phyloP scores from a whole-genome alignment of 139 green algal species.

The Ettlia oleoabundans region DNA sequence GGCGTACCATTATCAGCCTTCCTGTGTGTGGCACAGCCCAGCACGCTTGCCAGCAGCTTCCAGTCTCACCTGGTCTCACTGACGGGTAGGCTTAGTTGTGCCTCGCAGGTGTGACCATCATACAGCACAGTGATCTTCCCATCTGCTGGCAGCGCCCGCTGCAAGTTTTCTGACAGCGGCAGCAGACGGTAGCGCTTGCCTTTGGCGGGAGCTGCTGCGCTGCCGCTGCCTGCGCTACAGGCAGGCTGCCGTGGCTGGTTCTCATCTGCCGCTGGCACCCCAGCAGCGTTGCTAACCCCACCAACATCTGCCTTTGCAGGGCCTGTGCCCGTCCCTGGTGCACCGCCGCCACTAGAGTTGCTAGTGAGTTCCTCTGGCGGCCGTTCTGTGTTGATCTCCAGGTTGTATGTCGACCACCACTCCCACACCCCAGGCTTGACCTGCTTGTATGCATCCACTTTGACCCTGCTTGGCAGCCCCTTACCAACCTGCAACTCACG shows the following conservation, averaged over 20 bases:
- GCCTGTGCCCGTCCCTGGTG: not conserved
- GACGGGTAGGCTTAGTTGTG: constrained; percentile 43
- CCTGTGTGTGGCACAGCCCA: too few species aligned
- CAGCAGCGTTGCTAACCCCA: not conserved
- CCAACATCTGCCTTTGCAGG: not conserved
- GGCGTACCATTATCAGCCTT: too few species aligned
- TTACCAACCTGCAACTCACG: not conserved
- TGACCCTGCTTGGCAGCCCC: constrained; percentile 9
- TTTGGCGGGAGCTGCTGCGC: not conserved
- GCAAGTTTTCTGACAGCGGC: constrained; percentile 17
- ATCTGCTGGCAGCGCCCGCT: constrained; percentile 36
- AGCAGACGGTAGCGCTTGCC: constrained; percentile 32
- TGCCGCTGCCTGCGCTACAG: not conserved
- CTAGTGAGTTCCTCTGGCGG: constrained; percentile 41
- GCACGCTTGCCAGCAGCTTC: not conserved
- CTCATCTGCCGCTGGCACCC: constrained; percentile 1
- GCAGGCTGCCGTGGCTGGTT: constrained; percentile 21
- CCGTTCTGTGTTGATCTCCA: constrained; percentile 39
- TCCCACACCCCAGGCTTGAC: constrained; percentile 43
- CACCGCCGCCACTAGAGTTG: not conserved
- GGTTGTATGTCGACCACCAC: constrained; percentile 36
- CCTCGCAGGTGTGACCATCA: constrained; percentile 29
- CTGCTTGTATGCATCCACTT: constrained; percentile 39
- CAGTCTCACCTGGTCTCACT: constrained; percentile 33
- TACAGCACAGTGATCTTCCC: constrained; percentile 49